Base-by-base conservation (phyloP, 495 filamentous ascomycete species). In the Melanomma pulvis-pyrius region DNA sequence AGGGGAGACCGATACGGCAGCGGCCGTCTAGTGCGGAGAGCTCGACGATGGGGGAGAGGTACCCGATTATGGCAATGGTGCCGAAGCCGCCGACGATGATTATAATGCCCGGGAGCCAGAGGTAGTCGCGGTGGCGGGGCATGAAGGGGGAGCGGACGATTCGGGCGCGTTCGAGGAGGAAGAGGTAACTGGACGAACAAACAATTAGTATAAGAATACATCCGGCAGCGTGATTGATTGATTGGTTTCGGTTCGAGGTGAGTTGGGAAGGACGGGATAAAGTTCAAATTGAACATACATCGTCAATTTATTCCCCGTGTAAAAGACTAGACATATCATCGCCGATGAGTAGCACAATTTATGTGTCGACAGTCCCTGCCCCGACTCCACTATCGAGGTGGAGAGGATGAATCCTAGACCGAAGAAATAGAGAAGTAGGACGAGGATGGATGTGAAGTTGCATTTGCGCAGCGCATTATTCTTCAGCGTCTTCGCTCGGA, bases 161-260 rank as follows among this genome's bases (percentile, higher is more conserved):
- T 19, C 36, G 55, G 55, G 36, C 30, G 55, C 55, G 55, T 46
- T 58, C 55, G 55, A 46, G n/a, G 13, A 58, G 30, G 55, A 58
- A 46, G 22, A 46, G n/a, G 21, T 58, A 58, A 13, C 55, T 58
- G 34, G 11, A 6, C 46, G 32, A 13, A 44, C 39, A 11, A 44
- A 44, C 2, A n/a, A 3, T 44, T 17, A 44, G 39, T 15, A n/a
- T n/a, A n/a, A n/a, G n/a, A 44, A 6, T 17, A 34, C 39, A 44
- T 44, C 39, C 13, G n/a, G n/a, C n/a, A n/a, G n/a, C n/a, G n/a
- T n/a, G n/a, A n/a, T n/a, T n/a, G n/a, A n/a, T n/a, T n/a, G n/a
- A n/a, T n/a, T 12, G 9, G 9, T 44, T 7, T 15, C 39, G n/a
- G 2, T 15, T 2, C n/a, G 13, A 7, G 13, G 39, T 7, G 13